Evolutionary conservation across 345 rosid genomes (phyloP).

Genomic region (Sisymbrium altissimum): DNA sequence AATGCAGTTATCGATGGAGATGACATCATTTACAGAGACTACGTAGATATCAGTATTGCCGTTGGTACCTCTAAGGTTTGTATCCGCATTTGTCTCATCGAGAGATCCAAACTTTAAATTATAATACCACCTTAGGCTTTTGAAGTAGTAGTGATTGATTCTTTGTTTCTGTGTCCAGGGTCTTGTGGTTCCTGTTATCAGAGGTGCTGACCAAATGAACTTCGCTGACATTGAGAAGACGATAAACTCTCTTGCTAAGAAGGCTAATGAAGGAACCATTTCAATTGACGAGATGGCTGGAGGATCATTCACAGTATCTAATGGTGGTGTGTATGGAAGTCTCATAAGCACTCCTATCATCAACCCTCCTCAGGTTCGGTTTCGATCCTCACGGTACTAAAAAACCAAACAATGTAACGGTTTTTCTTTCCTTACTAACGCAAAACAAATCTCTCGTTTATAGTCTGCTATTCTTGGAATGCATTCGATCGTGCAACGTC

Average conservation of each 20-base stretch:
- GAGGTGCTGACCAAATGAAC: constrained; percentile 68
- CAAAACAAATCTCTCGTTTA: background rate
- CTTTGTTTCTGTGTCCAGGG: constrained; percentile 44
- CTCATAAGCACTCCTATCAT: constrained; percentile 98
- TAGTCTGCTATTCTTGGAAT: constrained; percentile 94
- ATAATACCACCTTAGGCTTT: background rate
- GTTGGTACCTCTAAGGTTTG: constrained; percentile 64
- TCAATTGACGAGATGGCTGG: constrained; percentile 99
- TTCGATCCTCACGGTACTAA: background rate
- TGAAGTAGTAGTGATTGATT: constrained; percentile 3
- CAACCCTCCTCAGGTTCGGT: constrained; percentile 92
- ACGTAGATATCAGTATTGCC: constrained; percentile 88
- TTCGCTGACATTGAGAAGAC: constrained; percentile 91
- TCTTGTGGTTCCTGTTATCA: constrained; percentile 88
- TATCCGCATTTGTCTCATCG: background rate
- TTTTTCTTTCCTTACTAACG: background rate
- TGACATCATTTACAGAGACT: constrained; percentile 95
- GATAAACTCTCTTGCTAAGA: constrained; percentile 85
- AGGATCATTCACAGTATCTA: constrained; percentile 74
- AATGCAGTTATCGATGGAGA: constrained; percentile 99
- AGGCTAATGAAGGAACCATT: constrained; percentile 85
- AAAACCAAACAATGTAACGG: background rate
- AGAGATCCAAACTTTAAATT: background rate
- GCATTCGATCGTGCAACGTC: constrained; percentile 83
- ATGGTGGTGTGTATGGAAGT: constrained; percentile 81